Percentiles rank a stretch among this genome's conserved stretches.
These are phyloP conservation scores for Blastocystis sp. DNA, from an alignment of 352 stramenopile species.

Conservation along the genomic window DNA sequence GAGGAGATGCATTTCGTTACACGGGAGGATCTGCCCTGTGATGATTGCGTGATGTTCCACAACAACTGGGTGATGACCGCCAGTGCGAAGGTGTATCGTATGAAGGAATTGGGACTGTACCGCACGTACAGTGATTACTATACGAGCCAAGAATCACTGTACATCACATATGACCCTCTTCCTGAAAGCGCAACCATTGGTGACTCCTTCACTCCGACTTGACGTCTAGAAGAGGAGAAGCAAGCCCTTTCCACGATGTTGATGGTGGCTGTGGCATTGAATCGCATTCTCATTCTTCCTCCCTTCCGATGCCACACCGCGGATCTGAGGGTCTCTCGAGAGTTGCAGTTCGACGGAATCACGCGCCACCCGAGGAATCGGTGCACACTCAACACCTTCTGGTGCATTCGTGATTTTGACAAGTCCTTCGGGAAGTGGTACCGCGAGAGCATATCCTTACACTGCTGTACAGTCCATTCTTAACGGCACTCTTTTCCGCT, in stretches of 20 bases:
- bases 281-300: conserved; percentile 67
- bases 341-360: background rate
- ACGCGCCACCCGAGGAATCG: conserved; percentile 7
- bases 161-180: conserved; percentile 50
- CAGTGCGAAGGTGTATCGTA: conserved; percentile 57
- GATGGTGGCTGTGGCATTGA: conserved; percentile 5
- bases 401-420: conserved; percentile 65
- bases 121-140: conserved; percentile 38
- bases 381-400: conserved; percentile 67
- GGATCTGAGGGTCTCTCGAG: background rate
- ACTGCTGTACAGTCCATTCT: background rate
- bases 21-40: conserved; percentile 19
- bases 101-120: conserved; percentile 65
- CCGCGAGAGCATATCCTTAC: conserved; percentile 69
- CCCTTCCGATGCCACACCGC: conserved; percentile 27
- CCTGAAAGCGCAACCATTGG: background rate
- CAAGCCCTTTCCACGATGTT: background rate
- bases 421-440: conserved; percentile 1
- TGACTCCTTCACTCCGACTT: background rate
- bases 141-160: conserved; percentile 10
- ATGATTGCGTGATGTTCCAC: conserved; percentile 68
- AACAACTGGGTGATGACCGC: conserved; percentile 67
- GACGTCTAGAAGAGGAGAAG: conserved; percentile 39
- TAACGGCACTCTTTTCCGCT: conserved; percentile 25
- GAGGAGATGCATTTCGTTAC: conserved; percentile 40